Percentiles rank a stretch among this genome's conserved stretches.
Evolutionary conservation across 2,329 filamentous ascomycete species (phyloP).

Genomic region (Alternaria solani): DNA sequence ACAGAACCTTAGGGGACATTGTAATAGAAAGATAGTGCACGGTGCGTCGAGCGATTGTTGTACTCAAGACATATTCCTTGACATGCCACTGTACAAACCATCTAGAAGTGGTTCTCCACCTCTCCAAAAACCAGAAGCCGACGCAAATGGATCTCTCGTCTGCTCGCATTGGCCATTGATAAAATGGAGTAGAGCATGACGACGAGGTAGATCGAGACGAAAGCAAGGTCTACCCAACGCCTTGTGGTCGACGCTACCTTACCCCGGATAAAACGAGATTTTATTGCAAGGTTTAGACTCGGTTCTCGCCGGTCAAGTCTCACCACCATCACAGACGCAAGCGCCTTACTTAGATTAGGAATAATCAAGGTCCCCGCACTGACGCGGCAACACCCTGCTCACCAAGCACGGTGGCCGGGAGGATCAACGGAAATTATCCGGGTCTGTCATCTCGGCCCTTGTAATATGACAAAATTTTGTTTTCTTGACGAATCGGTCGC

Average conservation of each 20-base stretch:
- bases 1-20: no score
- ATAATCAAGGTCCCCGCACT: neutral
- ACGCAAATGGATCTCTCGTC: neutral
- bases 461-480: neutral
- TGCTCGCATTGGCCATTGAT: neutral
- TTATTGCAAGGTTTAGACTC: neutral
- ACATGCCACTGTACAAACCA: neutral
- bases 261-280: neutral
- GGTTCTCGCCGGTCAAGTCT: neutral
- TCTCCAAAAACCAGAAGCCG: neutral
- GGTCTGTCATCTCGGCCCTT: neutral
- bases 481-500: neutral
- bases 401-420: neutral
- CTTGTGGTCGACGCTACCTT: neutral
- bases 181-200: neutral
- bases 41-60: neutral
- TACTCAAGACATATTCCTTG: neutral
- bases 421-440: conserved; percentile 4
- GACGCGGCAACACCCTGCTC: neutral
- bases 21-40: no score
- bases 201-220: neutral
- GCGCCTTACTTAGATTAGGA: conserved; percentile 1
- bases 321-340: neutral
- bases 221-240: neutral
- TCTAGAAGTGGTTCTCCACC: neutral